Percentiles rank a stretch among this genome's conserved stretches.
These are phyloP conservation scores for Letharia lupina DNA, from an alignment of 495 filamentous ascomycete genomes.

Conservation along the genomic window DNA sequence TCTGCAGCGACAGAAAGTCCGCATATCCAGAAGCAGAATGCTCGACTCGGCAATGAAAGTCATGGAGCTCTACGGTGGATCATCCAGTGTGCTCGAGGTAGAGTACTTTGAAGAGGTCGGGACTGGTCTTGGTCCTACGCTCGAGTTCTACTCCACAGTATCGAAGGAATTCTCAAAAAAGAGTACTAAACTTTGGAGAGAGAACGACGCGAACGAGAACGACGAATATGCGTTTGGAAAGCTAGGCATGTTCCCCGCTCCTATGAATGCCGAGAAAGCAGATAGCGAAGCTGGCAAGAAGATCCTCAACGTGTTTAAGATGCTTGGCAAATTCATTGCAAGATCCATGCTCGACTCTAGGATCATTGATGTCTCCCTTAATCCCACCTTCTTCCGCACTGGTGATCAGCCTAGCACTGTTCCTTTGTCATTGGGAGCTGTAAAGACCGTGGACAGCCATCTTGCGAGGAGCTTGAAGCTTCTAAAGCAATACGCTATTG, in stretches of 20 bases:
- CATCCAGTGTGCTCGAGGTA: slow-evolving; percentile 89
- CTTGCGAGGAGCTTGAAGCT: slow-evolving; percentile 79
- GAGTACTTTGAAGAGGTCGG: slow-evolving; percentile 99
- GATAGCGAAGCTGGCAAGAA: slow-evolving; percentile 68
- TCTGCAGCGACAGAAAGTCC: slow-evolving; percentile 92
- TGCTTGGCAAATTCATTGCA: slow-evolving; percentile 95
- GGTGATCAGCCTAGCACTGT: slow-evolving; percentile 65
- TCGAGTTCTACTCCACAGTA: slow-evolving; percentile 97
- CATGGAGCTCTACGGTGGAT: slow-evolving; percentile 98
- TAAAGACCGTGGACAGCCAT: slow-evolving; percentile 80
- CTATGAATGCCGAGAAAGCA: slow-evolving; percentile 73
- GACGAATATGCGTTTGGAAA: slow-evolving; percentile 83
- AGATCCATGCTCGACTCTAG: slow-evolving; percentile 96
- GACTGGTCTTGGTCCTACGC: slow-evolving; percentile 88
- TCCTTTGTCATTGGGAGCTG: slow-evolving; percentile 80
- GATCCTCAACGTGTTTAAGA: slow-evolving; percentile 79
- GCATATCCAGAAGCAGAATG: slow-evolving; percentile 86
- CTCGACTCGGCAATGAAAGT: slow-evolving; percentile 96
- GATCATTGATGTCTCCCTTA: slow-evolving; percentile 97
- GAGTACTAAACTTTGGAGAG: slow-evolving; percentile 92
- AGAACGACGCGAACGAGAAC: slow-evolving; percentile 67
- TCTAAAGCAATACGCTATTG: slow-evolving; percentile 76
- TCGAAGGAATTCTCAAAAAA: slow-evolving; percentile 97
- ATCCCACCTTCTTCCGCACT: slow-evolving; percentile 95
- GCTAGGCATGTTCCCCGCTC: slow-evolving; percentile 84